Percentiles rank a stretch among this genome's conserved stretches.
Conservation (phyloP, 345 rosid genomes). For the Syzygium oleosum region DNA sequence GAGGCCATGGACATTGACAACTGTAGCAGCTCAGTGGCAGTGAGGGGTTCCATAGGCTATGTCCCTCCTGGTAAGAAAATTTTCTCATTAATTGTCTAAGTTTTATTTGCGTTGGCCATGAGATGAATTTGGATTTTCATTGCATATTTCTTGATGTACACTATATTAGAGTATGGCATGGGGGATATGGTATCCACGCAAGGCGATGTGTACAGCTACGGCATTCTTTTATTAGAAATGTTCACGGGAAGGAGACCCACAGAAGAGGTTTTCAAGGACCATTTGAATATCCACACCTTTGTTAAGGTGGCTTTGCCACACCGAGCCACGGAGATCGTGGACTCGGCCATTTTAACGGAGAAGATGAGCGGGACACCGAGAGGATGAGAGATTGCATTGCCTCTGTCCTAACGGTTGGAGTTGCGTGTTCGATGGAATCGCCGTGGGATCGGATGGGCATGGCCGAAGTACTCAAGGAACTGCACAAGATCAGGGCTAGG, state of each 20-base stretch:
- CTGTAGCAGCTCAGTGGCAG: accelerated
- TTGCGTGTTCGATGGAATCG: too few species aligned
- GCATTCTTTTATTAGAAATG: constrained; percentile 21
- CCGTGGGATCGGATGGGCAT: accelerated
- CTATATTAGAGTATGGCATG: constrained; percentile 18
- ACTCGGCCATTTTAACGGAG: background rate
- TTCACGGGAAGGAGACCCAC: constrained; percentile 18
- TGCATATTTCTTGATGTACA: background rate
- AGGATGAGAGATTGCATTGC: accelerated
- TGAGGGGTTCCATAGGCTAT: background rate
- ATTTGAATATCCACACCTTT: constrained; percentile 6
- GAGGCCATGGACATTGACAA: too few species aligned
- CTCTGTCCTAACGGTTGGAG: too few species aligned
- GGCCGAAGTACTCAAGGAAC: too few species aligned
- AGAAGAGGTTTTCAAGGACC: constrained; percentile 6
- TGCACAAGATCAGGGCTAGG: too few species aligned
- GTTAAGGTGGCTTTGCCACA: constrained; percentile 4
- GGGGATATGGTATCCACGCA: constrained; percentile 6
- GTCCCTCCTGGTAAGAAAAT: too few species aligned
- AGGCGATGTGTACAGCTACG: constrained; percentile 23
- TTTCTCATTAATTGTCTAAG: too few species aligned
- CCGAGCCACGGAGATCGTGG: background rate
- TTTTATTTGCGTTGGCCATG: too few species aligned
- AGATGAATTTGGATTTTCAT: background rate
- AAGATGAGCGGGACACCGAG: too few species aligned